Conservation (phyloP, 2,329 filamentous ascomycete genomes). For the Diplodia sapinea region DNA sequence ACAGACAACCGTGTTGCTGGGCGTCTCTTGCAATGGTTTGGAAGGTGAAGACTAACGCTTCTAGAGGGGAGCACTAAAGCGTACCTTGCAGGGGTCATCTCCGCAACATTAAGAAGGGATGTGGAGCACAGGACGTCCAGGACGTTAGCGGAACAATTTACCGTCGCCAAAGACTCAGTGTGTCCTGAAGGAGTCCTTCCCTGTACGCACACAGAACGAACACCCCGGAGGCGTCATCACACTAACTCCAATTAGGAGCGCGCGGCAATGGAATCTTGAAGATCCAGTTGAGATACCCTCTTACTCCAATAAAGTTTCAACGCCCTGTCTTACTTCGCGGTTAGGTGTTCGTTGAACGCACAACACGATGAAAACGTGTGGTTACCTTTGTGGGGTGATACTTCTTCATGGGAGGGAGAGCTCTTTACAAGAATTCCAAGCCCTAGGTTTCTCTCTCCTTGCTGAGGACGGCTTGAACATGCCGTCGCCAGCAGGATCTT, state of each 20-base stretch:
- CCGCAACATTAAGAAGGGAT: background rate
- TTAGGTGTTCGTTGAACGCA: background rate
- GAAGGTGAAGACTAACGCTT: background rate
- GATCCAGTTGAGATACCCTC: background rate
- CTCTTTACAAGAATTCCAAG: background rate
- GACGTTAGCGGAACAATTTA: background rate
- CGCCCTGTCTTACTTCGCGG: background rate
- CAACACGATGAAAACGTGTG: background rate
- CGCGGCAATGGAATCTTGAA: background rate
- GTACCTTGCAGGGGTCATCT: conserved; percentile 24
- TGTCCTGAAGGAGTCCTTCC: background rate
- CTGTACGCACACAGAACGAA: background rate
- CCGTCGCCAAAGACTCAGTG: background rate
- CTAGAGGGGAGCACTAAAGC: background rate
- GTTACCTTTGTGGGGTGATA: background rate
- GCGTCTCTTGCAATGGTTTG: background rate
- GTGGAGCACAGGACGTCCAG: background rate
- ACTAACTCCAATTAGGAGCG: background rate
- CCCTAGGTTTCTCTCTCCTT: background rate
- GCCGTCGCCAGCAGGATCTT: background rate
- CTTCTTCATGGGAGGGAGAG: background rate
- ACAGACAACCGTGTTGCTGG: background rate
- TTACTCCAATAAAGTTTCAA: background rate
- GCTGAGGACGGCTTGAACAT: background rate
- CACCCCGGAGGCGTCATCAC: background rate